Base-by-base conservation (phyloP, 2,329 filamentous ascomycete genomes). In the Lachnellula hyalina region DNA sequence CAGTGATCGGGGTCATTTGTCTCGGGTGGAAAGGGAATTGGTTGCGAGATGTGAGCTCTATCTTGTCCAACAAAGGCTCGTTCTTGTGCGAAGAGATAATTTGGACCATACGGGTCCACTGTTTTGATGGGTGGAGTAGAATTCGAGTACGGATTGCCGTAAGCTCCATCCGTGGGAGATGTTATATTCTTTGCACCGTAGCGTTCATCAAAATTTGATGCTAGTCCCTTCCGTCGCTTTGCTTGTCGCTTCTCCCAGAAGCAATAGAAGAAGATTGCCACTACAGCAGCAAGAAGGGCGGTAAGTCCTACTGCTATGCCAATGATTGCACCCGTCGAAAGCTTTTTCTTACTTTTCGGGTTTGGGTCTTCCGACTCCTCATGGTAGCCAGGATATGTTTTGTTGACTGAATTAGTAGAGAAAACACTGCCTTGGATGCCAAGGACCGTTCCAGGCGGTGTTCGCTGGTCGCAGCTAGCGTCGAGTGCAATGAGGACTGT, bases 401-500 rank as follows among this genome's bases (percentile, higher is more conserved):
- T 60, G 11, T 57, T 54, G 8, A 69, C 59, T 47, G 51, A 45
- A 14, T 53, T 51, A n/a, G 45, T 52, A 2, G 65, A 58, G 46
- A 70, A 70, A 3, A 69, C 15, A 9, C 53, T 62, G 17, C 59
- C 57, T 19, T 66, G 50, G 11, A 70, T 28, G 6, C 65, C 65
- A 17, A 69, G 55, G 1, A 59, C 42, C 1, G 52, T 54, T 2
- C 63, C 63, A 8, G 51, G 42, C 0, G 51, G 41, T 15, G 66
- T 61, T 14, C 60, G 55, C 53, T 69, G 65, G 8, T 46, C 48
- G 49, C 67, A 70, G 15, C 61, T 65, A 36, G 61, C 65, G 42
- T 64, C 23, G 11, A 68, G 50, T 17, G 65, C 64, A 25, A 53
- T 49, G 14, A 68, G 53, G 51, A 67, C 66, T 68, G 45, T 41